A percentile compares a stretch with the other conserved stretches of the same genome.
phyloP scores from a whole-genome alignment of 345 rosid genomes.

The Eucalyptus curtisii region DNA sequence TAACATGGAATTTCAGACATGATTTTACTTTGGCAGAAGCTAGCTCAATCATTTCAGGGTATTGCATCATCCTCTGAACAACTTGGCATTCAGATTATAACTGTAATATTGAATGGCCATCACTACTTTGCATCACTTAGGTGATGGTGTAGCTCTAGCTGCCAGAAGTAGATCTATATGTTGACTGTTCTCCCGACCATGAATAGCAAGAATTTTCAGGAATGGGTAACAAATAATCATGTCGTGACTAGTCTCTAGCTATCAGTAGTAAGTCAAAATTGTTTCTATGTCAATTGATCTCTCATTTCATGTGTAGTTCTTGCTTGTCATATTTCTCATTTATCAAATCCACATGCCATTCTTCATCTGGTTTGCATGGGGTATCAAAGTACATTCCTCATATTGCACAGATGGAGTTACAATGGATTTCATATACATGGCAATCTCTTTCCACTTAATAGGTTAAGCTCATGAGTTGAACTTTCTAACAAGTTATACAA shows the following conservation, averaged over 20 bases:
- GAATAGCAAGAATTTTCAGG: background rate
- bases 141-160: background rate
- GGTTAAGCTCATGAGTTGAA: background rate
- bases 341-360: background rate
- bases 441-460: background rate
- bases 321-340: background rate
- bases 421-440: background rate
- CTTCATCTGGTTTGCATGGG: background rate
- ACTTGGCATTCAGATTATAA: background rate
- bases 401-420: background rate
- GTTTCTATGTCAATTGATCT: background rate
- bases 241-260: background rate
- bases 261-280: background rate
- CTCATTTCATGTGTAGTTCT: background rate
- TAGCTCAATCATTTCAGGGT: background rate
- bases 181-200: background rate
- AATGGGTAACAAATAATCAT: background rate
- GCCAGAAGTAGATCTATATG: background rate
- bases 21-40: background rate
- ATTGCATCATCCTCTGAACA: background rate
- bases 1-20: background rate
- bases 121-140: background rate
- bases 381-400: background rate
- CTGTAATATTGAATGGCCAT: background rate
- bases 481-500: background rate